Evolutionary conservation across 805 yeast species (phyloP).

Genomic region (Kurtzmaniella cleridarum): DNA sequence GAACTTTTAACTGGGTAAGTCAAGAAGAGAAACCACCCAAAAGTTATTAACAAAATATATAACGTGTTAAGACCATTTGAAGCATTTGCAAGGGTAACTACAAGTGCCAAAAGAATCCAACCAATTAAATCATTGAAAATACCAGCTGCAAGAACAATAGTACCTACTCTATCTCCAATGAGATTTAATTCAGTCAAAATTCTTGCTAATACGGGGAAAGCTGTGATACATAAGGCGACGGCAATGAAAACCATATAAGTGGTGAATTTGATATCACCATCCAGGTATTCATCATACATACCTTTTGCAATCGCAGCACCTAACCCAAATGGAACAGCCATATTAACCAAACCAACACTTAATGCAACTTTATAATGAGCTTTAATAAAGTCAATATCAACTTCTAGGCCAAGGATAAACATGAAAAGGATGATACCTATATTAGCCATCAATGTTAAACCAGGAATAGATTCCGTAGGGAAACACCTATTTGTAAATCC

Average conservation of each 20-base stretch:
- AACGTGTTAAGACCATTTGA: conserved; percentile 63
- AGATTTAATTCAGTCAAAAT: conserved; percentile 69
- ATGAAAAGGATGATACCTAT: conserved; percentile 69
- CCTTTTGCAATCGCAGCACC: conserved; percentile 73
- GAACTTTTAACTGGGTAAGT: conserved; percentile 50
- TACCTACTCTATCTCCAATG: conserved; percentile 66
- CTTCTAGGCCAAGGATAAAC: conserved; percentile 76
- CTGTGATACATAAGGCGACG: conserved; percentile 79
- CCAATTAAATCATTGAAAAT: conserved; percentile 75
- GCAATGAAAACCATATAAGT: conserved; percentile 78
- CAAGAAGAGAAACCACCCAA: conserved; percentile 65
- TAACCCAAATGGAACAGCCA: conserved; percentile 75
- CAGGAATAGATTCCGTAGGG: conserved; percentile 57
- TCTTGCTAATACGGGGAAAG: conserved; percentile 79
- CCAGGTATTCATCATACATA: conserved; percentile 49
- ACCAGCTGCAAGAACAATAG: conserved; percentile 74
- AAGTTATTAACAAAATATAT: conserved; percentile 58
- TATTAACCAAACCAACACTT: conserved; percentile 63
- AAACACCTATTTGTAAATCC: conserved; percentile 60
- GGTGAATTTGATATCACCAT: conserved; percentile 48
- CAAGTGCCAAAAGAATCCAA: conserved; percentile 73
- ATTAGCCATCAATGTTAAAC: conserved; percentile 64
- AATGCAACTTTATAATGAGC: conserved; percentile 58
- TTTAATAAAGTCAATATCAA: conserved; percentile 59
- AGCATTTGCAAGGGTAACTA: conserved; percentile 72